Evolutionary conservation across 129 eudicot genomes (phyloP).

Genomic region (Flaveria sonorensis): DNA sequence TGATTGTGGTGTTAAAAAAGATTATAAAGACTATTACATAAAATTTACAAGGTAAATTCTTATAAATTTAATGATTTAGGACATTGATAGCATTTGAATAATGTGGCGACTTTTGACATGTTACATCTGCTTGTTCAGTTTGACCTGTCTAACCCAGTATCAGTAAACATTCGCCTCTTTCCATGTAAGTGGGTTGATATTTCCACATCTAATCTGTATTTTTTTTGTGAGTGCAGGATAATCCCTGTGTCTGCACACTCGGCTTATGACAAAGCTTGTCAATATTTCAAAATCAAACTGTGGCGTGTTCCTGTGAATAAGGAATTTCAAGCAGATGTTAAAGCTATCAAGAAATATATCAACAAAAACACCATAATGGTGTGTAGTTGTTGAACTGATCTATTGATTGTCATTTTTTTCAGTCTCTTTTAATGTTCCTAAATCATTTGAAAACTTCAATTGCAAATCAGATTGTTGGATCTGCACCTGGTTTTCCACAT

Average conservation of each 20-base stretch:
- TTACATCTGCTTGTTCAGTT: neutral
- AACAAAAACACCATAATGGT: conserved; percentile 91
- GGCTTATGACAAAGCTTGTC: conserved; percentile 98
- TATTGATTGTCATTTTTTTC: conserved; percentile 13
- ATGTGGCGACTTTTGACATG: neutral
- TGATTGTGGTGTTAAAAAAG: neutral
- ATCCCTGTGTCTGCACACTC: conserved; percentile 99
- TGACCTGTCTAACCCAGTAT: neutral
- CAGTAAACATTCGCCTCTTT: neutral
- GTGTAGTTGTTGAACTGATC: conserved; percentile 16
- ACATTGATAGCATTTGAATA: conserved; percentile 9
- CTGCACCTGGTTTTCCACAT: conserved; percentile 99
- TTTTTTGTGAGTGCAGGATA: conserved; percentile 55
- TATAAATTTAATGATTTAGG: neutral
- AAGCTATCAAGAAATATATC: conserved; percentile 71
- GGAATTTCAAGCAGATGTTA: conserved; percentile 86
- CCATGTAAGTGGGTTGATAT: neutral
- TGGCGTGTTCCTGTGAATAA: conserved; percentile 94
- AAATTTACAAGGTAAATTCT: neutral
- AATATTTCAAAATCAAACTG: conserved; percentile 87
- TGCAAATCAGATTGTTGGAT: conserved; percentile 88
- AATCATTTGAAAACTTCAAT: neutral
- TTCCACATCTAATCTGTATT: neutral
- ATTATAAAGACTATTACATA: neutral
- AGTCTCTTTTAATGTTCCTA: conserved; percentile 1